These are phyloP conservation scores for Aspergillus pseudoglaucus DNA, from an alignment of 2,329 filamentous ascomycete genomes.

Conservation along the genomic window DNA sequence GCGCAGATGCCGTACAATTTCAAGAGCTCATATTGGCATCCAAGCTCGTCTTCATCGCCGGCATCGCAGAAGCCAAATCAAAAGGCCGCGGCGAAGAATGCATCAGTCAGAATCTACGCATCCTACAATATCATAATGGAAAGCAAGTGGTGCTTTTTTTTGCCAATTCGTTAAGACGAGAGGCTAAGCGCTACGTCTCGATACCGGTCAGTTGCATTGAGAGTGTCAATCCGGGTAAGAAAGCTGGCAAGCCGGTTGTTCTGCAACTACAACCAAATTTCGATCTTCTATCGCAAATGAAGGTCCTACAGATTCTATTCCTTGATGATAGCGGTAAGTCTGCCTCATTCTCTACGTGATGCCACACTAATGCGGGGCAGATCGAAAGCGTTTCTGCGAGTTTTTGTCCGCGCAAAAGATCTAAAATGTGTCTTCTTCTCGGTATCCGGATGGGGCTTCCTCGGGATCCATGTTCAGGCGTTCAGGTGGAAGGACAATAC, in stretches of 20 bases:
- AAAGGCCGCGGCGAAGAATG: slow-evolving; percentile 41
- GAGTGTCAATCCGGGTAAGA: slow-evolving; percentile 33
- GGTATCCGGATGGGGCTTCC: background rate
- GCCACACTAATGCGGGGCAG: slow-evolving; percentile 10
- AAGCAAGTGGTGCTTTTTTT: slow-evolving; percentile 34
- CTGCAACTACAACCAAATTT: slow-evolving; percentile 35
- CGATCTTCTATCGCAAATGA: slow-evolving; percentile 36
- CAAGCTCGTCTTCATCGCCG: slow-evolving; percentile 34
- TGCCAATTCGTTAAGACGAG: slow-evolving; percentile 37
- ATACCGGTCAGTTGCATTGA: slow-evolving; percentile 37
- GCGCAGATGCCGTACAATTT: slow-evolving; percentile 34
- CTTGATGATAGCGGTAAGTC: slow-evolving; percentile 33
- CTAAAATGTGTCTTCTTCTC: background rate
- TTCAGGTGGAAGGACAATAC: background rate
- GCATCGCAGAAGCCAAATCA: slow-evolving; percentile 38
- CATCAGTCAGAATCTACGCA: slow-evolving; percentile 39
- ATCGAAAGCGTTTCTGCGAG: slow-evolving; percentile 25
- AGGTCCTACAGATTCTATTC: slow-evolving; percentile 31
- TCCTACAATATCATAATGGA: slow-evolving; percentile 30
- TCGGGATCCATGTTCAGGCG: background rate
- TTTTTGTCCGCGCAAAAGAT: slow-evolving; percentile 16
- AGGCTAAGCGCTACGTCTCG: slow-evolving; percentile 36
- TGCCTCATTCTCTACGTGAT: slow-evolving; percentile 1
- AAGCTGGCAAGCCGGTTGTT: slow-evolving; percentile 30
- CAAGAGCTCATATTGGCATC: slow-evolving; percentile 35